A percentile compares a stretch with the other conserved stretches of the same genome.
phyloP scores from a whole-genome alignment of 495 filamentous ascomycete genomes.

The Saxophila tyrrhenica region DNA sequence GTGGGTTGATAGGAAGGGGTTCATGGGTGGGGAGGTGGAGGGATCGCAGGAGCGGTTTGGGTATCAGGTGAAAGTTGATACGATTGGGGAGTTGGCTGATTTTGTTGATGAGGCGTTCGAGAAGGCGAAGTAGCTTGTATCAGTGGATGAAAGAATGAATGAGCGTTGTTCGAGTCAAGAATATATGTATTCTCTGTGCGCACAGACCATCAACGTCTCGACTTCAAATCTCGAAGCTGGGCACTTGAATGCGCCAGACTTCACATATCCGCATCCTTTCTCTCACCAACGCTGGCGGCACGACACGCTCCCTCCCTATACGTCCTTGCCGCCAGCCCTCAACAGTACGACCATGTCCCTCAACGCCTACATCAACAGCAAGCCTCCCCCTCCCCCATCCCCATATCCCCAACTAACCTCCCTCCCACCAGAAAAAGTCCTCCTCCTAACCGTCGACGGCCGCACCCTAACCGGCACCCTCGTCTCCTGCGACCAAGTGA shows the following conservation, averaged over 20 bases:
- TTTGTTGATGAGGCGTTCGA: conserved; percentile 42
- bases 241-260: not conserved
- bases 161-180: no score
- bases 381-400: conserved; percentile 16
- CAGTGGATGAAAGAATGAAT: no score
- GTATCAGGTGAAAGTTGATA: conserved; percentile 51
- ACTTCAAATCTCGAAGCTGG: not conserved
- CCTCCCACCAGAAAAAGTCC: conserved; percentile 62
- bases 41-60: conserved; percentile 34
- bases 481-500: conserved; percentile 78
- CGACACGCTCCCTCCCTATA: no score
- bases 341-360: conserved; percentile 45
- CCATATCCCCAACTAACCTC: conserved; percentile 1
- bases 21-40: conserved; percentile 29
- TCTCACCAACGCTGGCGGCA: no score
- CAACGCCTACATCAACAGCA: conserved; percentile 56
- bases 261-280: no score
- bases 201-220: not conserved
- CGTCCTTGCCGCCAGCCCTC: not conserved
- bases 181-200: not conserved
- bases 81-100: conserved; percentile 59
- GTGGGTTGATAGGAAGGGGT: conserved; percentile 57
- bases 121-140: not conserved
- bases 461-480: conserved; percentile 77
- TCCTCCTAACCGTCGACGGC: conserved; percentile 85